These are phyloP conservation scores for Oemleria cerasiformis DNA, from an alignment of 306 rosid species.

Conservation along the genomic window DNA sequence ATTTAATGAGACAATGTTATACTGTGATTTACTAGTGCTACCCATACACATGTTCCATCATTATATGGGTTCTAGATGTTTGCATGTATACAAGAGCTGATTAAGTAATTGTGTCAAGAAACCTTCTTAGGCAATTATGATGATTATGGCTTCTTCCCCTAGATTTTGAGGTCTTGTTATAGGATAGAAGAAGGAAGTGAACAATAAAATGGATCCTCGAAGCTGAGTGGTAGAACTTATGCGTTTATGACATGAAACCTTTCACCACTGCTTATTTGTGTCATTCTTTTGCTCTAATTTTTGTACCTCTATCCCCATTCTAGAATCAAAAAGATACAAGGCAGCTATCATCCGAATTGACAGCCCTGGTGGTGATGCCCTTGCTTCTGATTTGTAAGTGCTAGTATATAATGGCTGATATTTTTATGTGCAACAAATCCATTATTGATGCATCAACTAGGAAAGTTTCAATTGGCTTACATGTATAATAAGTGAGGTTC, in stretches of 20 bases:
- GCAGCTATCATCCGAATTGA: slow-evolving; percentile 94
- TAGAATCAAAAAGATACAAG: slow-evolving; percentile 79
- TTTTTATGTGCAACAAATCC: slow-evolving; percentile 15
- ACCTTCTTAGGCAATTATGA: neutral
- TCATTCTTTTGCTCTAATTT: neutral
- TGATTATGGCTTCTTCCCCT: no score
- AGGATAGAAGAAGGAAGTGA: no score
- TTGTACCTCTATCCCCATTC: slow-evolving; percentile 17
- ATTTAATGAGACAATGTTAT: neutral
- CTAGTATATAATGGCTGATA: slow-evolving; percentile 32
- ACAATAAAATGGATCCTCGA: no score
- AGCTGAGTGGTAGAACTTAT: neutral
- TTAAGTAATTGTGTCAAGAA: neutral
- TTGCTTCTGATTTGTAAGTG: slow-evolving; percentile 98
- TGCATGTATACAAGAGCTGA: neutral
- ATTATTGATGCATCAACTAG: slow-evolving; percentile 12
- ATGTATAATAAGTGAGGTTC: neutral
- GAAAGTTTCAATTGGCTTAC: neutral
- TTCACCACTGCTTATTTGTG: neutral
- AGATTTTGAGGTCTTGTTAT: no score
- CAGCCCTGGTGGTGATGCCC: slow-evolving; percentile 99
- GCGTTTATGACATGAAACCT: neutral
- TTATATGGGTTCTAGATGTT: neutral
- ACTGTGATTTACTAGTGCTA: neutral
- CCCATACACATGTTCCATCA: neutral